Evolutionary conservation across 768 basidiomycete genomes (phyloP), one percentile per base, ranked within the genome.

Genomic region (Punctularia strigosozonata): DNA sequence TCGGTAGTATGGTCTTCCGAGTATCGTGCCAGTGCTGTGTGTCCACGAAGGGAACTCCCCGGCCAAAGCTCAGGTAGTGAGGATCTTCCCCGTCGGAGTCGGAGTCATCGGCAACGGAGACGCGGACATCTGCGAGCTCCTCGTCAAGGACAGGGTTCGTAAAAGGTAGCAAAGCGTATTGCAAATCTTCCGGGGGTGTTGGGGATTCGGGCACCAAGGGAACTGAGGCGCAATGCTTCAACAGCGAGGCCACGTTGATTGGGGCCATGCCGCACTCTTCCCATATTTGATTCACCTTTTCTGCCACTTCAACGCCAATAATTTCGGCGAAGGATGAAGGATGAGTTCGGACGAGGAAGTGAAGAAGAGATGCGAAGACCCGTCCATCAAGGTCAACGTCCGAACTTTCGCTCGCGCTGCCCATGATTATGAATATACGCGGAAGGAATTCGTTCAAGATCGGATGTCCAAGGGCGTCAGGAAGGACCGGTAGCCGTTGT

Each of bases 11-110:
- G 1, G 69, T 39, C 23, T 56, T 67, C 30, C 54, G 52, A 38
- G 58, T 53, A 39, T 65, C 71, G 46, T 80, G 79, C 80, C 80
- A 80, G 47, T 79, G 78, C 14, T 53, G 60, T 0, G 62, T 65
- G 44, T 80, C 80, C 4, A 55, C 49, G 52, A 73, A 75, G 6
- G 60, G 46, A 6, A 56, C 57, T 7, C 58, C 60, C 5, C 43
- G 45, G 2, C 58, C 62, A 46, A 71, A 68, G 33, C 65, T 60
- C 33, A 69, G 55, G 34, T 54, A 57, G 2, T 41, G 31, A 0
- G 40, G 15, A 15, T 39, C 10, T 3, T 19, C 34, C 12, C 43
- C 41, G 4, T 43, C 45, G 10, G 36, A 41, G 5, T 42, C 48
- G 3, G 50, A 44, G 19, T 44, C 48, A 2, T 50, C 53, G 3